Evolutionary conservation across 352 stramenopile genomes (phyloP).

Genomic region (Ophiocytium majus): DNA sequence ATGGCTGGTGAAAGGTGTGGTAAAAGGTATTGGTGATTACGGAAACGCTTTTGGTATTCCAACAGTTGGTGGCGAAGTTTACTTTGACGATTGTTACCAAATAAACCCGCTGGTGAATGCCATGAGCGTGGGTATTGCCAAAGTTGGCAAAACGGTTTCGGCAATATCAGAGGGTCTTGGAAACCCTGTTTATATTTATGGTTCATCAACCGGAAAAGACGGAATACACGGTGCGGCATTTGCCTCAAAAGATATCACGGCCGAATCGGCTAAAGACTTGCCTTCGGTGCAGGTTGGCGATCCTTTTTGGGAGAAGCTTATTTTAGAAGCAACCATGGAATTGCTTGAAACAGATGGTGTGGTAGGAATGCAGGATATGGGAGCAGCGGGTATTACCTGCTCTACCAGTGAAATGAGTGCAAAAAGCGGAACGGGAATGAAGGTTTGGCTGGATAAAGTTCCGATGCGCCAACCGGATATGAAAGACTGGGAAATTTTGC

Average conservation of each 20-base stretch:
- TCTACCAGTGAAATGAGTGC: slow-evolving; percentile 12
- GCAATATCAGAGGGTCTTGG: background rate
- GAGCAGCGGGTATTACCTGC: slow-evolving; percentile 5
- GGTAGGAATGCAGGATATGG: slow-evolving; percentile 8
- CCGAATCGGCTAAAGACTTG: slow-evolving; percentile 1
- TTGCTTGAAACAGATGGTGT: background rate
- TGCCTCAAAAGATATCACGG: background rate
- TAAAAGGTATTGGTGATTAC: slow-evolving; percentile 13
- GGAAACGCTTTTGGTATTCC: slow-evolving; percentile 3
- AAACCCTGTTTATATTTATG: background rate
- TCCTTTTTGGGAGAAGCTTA: background rate
- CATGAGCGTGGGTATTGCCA: slow-evolving; percentile 9
- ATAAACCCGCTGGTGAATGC: slow-evolving; percentile 5
- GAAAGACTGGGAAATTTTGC: background rate
- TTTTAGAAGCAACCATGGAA: slow-evolving; percentile 12
- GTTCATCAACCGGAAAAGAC: slow-evolving; percentile 10
- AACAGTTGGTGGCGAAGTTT: slow-evolving; percentile 11
- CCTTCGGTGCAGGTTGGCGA: background rate
- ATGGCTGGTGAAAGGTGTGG: slow-evolving; percentile 10
- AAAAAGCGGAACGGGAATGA: background rate
- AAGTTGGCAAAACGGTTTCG: background rate
- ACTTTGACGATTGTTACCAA: slow-evolving; percentile 1
- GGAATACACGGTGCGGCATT: slow-evolving; percentile 5
- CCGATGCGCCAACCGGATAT: background rate
- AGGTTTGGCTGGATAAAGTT: slow-evolving; percentile 1